A percentile compares a stretch with the other conserved stretches of the same genome.
Evolutionary conservation across 208 protist genomes (phyloP).

Genomic region (Novymonas esmeraldas): DNA sequence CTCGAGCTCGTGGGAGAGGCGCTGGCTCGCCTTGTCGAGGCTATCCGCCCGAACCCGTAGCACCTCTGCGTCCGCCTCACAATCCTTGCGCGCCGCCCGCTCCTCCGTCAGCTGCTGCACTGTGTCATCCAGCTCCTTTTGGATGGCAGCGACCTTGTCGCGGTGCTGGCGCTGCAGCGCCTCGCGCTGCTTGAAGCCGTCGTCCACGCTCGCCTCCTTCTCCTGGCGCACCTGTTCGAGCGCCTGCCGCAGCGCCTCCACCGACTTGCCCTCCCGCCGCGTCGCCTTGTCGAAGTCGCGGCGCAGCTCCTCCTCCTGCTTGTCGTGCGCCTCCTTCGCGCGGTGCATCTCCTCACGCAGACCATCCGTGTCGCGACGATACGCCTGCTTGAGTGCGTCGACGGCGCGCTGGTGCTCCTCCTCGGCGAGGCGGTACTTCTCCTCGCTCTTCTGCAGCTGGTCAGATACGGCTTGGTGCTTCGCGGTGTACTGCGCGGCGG

Average conservation of each 20-base stretch:
- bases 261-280: conserved; percentile 54
- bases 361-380: conserved; percentile 47
- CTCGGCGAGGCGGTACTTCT: conserved; percentile 49
- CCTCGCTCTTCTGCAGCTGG: conserved; percentile 50
- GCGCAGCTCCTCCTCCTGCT: conserved; percentile 43
- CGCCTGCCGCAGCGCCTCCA: conserved; percentile 54
- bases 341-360: conserved; percentile 50
- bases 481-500: conserved; percentile 31
- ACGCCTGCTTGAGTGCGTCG: conserved; percentile 51
- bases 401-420: conserved; percentile 44
- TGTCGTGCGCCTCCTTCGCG: conserved; percentile 32
- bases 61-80: conserved; percentile 63
- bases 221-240: conserved; percentile 61
- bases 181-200: conserved; percentile 53
- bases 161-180: conserved; percentile 60
- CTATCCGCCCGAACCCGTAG: conserved; percentile 54
- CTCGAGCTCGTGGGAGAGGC: conserved; percentile 56
- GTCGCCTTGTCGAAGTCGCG: conserved; percentile 46
- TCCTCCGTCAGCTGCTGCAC: conserved; percentile 60
- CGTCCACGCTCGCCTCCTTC: conserved; percentile 50
- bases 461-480: conserved; percentile 58
- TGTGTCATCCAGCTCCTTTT: conserved; percentile 46
- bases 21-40: conserved; percentile 42
- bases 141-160: conserved; percentile 53
- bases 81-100: conserved; percentile 54